phyloP scores from a whole-genome alignment of 345 rosid genomes.

The Viola odorata region DNA sequence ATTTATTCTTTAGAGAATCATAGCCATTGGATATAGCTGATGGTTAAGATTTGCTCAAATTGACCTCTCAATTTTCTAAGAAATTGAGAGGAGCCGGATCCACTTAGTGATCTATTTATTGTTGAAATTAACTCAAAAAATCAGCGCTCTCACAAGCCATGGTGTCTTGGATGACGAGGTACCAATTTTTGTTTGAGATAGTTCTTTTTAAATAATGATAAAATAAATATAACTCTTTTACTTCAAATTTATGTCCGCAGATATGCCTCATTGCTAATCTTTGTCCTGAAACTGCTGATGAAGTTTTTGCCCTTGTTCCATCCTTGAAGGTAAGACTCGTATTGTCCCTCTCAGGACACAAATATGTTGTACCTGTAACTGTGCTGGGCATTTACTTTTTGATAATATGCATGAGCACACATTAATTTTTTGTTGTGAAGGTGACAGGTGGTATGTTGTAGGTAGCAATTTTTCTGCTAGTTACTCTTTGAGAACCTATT shows the following conservation, averaged over 20 bases:
- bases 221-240: slow-evolving; percentile 15
- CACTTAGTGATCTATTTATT: slow-evolving; percentile 13
- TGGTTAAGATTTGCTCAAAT: no score
- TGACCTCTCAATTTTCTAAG: slow-evolving; percentile 2
- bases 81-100: background rate
- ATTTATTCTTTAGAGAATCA: no score
- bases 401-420: background rate
- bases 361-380: background rate
- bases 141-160: slow-evolving; percentile 45
- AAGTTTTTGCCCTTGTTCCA: slow-evolving; percentile 73
- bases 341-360: background rate
- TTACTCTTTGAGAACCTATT: background rate
- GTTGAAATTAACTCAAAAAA: slow-evolving; percentile 38
- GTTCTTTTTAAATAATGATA: slow-evolving; percentile 3
- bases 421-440: background rate
- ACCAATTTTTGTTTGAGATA: slow-evolving; percentile 19
- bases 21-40: no score
- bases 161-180: slow-evolving; percentile 84
- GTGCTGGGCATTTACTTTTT: background rate
- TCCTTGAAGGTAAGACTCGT: slow-evolving; percentile 57
- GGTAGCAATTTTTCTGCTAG: background rate
- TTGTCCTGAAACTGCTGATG: slow-evolving; percentile 69
- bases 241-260: slow-evolving; percentile 40
- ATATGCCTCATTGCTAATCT: slow-evolving; percentile 64
- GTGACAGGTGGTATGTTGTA: background rate